Base-by-base conservation (phyloP, 352 stramenopile genomes). In the Phytophthora tentaculata region DNA sequence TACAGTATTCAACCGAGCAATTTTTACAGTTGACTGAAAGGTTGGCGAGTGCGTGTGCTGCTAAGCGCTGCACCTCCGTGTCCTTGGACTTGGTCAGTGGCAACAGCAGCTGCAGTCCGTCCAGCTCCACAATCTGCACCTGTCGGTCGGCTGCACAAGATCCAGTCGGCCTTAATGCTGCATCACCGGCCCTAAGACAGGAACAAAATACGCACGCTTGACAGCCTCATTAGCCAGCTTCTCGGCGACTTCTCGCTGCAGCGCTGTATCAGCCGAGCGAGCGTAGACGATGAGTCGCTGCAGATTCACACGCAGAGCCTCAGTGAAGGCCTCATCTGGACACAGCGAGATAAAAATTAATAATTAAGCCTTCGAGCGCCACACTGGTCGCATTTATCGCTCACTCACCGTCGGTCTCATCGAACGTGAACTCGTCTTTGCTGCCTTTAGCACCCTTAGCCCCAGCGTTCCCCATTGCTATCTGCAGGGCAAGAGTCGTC, bases 151-250 rank as follows among this genome's bases (percentile, higher is more conserved):
- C 91, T 97, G 49, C 16, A 55, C 49, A 43, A 5, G 49, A 44
- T 19, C 49, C 49, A 55, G 6, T 41, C 23, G 43, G 26, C 49
- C 16, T 43, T 43, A 55, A 7, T 52, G 19, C 13, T 28, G 20
- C 19, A 24, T 5, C 14, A 55, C 12, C 7, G 12, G 35, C 19
- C 24, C 35, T 55, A 3, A 23, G 24, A 17, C 17, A 5, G 16
- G 5, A 47, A 10, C 29, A 17, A 81, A 83, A 47, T 41, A 97
- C 89, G 89, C 69, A 97, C 89, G 89, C 69, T 98, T 98, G 41
- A 98, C 94, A 22, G 95, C 95, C 64, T 98, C 91, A 61, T 98
- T 98, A 17, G 95, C 95, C 45, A 98, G 75, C 64, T 97, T 97
- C 79, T 98, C 95, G 13, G 95, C 95, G 5, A 98, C 93, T 67